Percentiles rank a stretch among this genome's conserved stretches.
Evolutionary conservation across 192 early-diverging fungal genomes (phyloP).

Genomic region (Spinellus fusiger): DNA sequence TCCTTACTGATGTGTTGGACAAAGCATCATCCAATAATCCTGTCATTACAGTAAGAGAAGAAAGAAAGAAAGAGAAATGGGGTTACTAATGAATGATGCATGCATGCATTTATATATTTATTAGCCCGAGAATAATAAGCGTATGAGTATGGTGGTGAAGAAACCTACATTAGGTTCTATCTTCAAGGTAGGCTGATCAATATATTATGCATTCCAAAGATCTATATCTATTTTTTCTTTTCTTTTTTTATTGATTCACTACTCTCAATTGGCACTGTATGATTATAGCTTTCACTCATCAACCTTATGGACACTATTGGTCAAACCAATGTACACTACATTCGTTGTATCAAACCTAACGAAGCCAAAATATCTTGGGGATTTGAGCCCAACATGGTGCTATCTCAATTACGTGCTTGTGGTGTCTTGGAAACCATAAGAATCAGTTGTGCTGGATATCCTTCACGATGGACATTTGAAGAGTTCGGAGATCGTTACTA

Average conservation of each 20-base stretch:
- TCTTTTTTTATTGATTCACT: neutral
- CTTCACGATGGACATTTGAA: slow-evolving; percentile 77
- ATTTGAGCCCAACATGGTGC: slow-evolving; percentile 93
- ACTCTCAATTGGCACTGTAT: neutral
- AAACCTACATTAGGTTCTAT: slow-evolving; percentile 96
- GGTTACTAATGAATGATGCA: neutral
- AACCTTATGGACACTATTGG: slow-evolving; percentile 94
- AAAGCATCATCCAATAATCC: slow-evolving; percentile 34
- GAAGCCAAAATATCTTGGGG: slow-evolving; percentile 87
- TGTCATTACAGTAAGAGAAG: slow-evolving; percentile 17
- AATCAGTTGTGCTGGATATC: slow-evolving; percentile 96
- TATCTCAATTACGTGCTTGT: slow-evolving; percentile 92
- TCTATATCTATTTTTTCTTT: too few species aligned
- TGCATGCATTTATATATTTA: too few species aligned
- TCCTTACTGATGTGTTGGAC: slow-evolving; percentile 75
- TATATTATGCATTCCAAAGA: too few species aligned
- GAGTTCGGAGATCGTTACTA: slow-evolving; percentile 89
- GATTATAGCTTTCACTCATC: slow-evolving; percentile 66
- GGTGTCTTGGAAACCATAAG: slow-evolving; percentile 99
- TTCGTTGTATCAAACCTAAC: slow-evolving; percentile 99
- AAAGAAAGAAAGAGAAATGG: neutral
- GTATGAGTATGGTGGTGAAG: slow-evolving; percentile 50
- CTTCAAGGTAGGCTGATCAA: slow-evolving; percentile 57
- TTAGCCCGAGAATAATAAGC: slow-evolving; percentile 30
- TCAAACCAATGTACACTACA: slow-evolving; percentile 91